Percentiles rank a stretch among this genome's conserved stretches.
These are phyloP conservation scores for Didymosphaeria variabile DNA, from an alignment of 2,329 filamentous ascomycete species.

Conservation along the genomic window DNA sequence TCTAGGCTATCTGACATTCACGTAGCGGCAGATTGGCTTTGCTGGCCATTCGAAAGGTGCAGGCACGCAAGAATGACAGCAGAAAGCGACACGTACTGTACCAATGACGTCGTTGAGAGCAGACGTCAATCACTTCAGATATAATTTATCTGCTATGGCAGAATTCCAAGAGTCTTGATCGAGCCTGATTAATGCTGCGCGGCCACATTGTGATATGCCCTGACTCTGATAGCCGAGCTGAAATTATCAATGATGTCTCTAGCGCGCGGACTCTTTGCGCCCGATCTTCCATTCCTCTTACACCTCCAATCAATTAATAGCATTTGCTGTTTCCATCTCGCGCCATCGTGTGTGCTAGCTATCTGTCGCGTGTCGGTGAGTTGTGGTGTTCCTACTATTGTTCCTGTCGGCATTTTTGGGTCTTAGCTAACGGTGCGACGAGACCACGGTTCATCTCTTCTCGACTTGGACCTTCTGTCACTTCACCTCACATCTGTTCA, in stretches of 20 bases:
- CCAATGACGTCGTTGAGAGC: background rate
- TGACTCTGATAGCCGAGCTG: conserved; percentile 47
- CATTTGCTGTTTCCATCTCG: conserved; percentile 25
- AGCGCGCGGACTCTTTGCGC: conserved; percentile 40
- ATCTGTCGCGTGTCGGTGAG: conserved; percentile 27
- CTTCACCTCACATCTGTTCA: conserved; percentile 41
- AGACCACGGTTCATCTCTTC: conserved; percentile 44
- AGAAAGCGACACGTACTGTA: background rate
- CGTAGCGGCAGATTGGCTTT: background rate
- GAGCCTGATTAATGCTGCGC: conserved; percentile 17
- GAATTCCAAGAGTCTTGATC: background rate
- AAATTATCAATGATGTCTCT: conserved; percentile 42
- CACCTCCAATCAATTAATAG: conserved; percentile 29
- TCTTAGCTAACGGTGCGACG: conserved; percentile 42
- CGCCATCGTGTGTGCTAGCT: conserved; percentile 15
- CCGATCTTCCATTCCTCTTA: conserved; percentile 41
- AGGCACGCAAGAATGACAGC: background rate
- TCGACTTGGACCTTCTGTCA: conserved; percentile 44
- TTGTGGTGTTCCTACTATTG: conserved; percentile 19
- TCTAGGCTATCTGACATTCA: background rate
- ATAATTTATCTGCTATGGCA: conserved; percentile 4
- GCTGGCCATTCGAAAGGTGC: background rate
- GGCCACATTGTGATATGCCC: conserved; percentile 35
- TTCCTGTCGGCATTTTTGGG: conserved; percentile 25
- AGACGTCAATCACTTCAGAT: background rate